Evolutionary conservation across 768 basidiomycete species (phyloP), one percentile per base, ranked within the genome.

Genomic region (Pleurotus cornucopiae): DNA sequence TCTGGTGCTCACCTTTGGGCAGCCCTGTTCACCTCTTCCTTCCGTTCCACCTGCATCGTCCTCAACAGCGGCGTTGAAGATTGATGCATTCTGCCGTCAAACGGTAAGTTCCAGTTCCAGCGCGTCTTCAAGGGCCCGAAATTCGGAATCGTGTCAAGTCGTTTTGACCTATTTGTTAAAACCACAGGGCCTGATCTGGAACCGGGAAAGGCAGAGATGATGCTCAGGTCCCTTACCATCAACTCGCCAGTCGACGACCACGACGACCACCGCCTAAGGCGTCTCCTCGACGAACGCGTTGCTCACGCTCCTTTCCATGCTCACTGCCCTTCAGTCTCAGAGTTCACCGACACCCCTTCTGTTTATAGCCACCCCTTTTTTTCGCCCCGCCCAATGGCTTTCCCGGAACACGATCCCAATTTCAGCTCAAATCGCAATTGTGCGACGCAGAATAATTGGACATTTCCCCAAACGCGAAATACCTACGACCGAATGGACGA

Each of bases 341-440:
- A 86, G 60, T 77, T 76, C 57, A 76, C 82, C 43, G 86, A 89
- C 69, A 80, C 86, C 54, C 85, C 85, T 61, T 89, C 87, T 48
- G 72, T 87, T 61, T 88, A 89, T 67, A 85, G 80, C 66, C 80
- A 74, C 60, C 63, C 80, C 55, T 76, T 80, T 66, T 81, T 81
- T 66, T 84, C 85, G 37, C 83, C 85, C 23, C 72, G 69, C 54
- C 69, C 73, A 30, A 58, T 60, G 34, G 71, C 76, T 60, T 65
- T 62, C 45, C 64, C 67, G 43, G 66, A 70, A 41, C 55, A 62
- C 46, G 48, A 56, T 47, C 26, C 54, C 25, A 44, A 54, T 53
- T 26, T 48, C 51, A 41, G 51, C 39, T 53, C 37, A 20, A 49
- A 49, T 49, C 48, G 48, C 30, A 34, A 7, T 16, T 49, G 37